Evolutionary conservation across 2,329 filamentous ascomycete species (phyloP).

Genomic region (Colletotrichum paranaense): DNA sequence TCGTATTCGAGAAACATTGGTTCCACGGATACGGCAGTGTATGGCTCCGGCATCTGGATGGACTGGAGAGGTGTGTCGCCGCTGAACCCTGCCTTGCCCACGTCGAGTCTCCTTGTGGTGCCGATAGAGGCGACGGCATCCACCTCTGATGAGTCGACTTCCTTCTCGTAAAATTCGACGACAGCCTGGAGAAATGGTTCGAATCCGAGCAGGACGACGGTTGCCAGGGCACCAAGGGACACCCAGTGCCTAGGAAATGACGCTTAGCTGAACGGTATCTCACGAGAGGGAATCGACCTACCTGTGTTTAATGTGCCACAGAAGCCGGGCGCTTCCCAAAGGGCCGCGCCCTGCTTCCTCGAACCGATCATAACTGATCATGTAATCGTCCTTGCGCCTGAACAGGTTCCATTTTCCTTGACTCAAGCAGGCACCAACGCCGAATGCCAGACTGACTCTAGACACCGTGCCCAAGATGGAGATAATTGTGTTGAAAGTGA

Average conservation of each 20-base stretch:
- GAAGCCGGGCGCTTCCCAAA: neutral
- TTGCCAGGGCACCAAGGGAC: neutral
- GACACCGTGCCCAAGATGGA: neutral
- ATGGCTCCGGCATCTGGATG: neutral
- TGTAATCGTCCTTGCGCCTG: neutral
- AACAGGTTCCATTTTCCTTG: conserved; percentile 22
- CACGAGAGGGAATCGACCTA: no score
- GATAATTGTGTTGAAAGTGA: neutral
- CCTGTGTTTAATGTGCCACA: neutral
- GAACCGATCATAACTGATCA: neutral
- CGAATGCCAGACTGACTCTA: neutral
- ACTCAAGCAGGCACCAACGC: neutral
- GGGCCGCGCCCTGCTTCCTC: conserved; percentile 15
- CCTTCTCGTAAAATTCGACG: neutral
- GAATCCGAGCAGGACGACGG: neutral
- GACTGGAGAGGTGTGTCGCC: neutral
- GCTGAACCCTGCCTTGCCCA: neutral
- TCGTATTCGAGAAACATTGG: neutral
- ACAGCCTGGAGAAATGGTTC: conserved; percentile 1
- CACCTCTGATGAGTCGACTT: neutral
- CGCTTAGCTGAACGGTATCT: neutral
- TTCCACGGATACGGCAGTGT: neutral
- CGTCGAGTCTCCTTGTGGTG: neutral
- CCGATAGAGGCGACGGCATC: neutral
- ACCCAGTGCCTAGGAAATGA: neutral